Evolutionary conservation across 371 early-diverging fungal species (phyloP).

Genomic region (Rhizopus microsporus): DNA sequence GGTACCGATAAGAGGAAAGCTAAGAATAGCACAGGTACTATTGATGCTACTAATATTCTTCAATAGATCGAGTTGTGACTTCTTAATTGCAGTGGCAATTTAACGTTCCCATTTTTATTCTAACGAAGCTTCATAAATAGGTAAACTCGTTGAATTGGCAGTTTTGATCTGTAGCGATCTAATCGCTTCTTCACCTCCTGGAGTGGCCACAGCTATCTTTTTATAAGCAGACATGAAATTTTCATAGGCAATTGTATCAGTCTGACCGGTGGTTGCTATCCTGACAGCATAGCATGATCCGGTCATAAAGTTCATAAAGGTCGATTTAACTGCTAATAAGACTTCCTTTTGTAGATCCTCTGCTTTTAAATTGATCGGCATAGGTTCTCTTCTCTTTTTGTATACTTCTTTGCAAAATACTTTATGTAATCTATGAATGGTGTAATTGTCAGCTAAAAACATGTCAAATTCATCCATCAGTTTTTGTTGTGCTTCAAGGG

Average conservation of each 20-base stretch:
- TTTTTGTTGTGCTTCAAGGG: conserved; percentile 76
- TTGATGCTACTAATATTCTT: too few relatives aligned
- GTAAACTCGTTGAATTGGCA: conserved; percentile 75
- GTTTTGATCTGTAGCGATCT: conserved; percentile 82
- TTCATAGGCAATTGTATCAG: conserved; percentile 65
- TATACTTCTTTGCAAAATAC: conserved; percentile 88
- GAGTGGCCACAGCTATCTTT: conserved; percentile 60
- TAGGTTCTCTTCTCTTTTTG: conserved; percentile 82
- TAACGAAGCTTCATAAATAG: conserved; percentile 58
- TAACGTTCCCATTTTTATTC: too few relatives aligned
- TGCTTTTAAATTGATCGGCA: conserved; percentile 72
- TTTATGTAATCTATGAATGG: conserved; percentile 73
- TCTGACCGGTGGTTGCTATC: conserved; percentile 65
- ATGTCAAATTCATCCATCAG: conserved; percentile 75
- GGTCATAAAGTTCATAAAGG: conserved; percentile 71
- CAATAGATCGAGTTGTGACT: too few relatives aligned
- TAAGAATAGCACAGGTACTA: too few relatives aligned
- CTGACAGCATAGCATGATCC: conserved; percentile 77
- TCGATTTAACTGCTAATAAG: conserved; percentile 68
- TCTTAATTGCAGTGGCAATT: too few relatives aligned
- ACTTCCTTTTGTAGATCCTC: conserved; percentile 72
- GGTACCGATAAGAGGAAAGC: too few relatives aligned
- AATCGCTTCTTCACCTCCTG: conserved; percentile 78
- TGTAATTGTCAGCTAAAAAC: conserved; percentile 82
- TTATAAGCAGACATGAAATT: conserved; percentile 72